Evolutionary conservation across 192 early-diverging fungal genomes (phyloP).

Genomic region (Martensiomyces pterosporus): DNA sequence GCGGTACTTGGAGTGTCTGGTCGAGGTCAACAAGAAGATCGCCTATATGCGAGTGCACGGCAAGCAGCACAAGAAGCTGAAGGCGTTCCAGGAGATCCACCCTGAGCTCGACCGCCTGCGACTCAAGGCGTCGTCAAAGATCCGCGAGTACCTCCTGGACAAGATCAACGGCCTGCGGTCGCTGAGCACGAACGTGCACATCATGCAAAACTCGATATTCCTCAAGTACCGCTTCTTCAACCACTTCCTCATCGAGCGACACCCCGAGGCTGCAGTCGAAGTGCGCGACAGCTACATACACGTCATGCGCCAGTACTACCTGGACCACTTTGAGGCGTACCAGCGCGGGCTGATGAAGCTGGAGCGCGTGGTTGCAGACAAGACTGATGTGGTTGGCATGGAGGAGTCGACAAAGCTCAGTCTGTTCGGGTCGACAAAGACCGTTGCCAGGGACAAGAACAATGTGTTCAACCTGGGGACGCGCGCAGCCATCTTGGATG

Average conservation of each 20-base stretch:
- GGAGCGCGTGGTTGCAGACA: slow-evolving; percentile 75
- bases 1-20: slow-evolving; percentile 74
- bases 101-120: slow-evolving; percentile 92
- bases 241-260: slow-evolving; percentile 85
- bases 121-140: slow-evolving; percentile 75
- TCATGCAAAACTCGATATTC: slow-evolving; percentile 87
- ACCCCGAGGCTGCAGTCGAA: slow-evolving; percentile 82
- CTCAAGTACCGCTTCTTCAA: slow-evolving; percentile 90
- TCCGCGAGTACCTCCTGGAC: slow-evolving; percentile 82
- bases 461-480: slow-evolving; percentile 85
- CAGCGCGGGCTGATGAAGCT: slow-evolving; percentile 67
- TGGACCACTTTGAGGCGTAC: slow-evolving; percentile 89
- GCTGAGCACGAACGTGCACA: slow-evolving; percentile 89
- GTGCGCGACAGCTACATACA: slow-evolving; percentile 82
- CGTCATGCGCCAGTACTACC: slow-evolving; percentile 81
- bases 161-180: slow-evolving; percentile 83
- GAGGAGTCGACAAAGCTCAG: slow-evolving; percentile 78
- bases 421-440: slow-evolving; percentile 65
- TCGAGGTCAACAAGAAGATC: slow-evolving; percentile 88
- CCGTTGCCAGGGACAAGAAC: slow-evolving; percentile 68
- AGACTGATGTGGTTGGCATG: slow-evolving; percentile 76
- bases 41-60: slow-evolving; percentile 67
- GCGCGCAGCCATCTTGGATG: slow-evolving; percentile 70
- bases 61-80: slow-evolving; percentile 70
- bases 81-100: slow-evolving; percentile 77